Base-by-base conservation (phyloP, 768 basidiomycete genomes). In the Dictyophora rubrovolvata region DNA sequence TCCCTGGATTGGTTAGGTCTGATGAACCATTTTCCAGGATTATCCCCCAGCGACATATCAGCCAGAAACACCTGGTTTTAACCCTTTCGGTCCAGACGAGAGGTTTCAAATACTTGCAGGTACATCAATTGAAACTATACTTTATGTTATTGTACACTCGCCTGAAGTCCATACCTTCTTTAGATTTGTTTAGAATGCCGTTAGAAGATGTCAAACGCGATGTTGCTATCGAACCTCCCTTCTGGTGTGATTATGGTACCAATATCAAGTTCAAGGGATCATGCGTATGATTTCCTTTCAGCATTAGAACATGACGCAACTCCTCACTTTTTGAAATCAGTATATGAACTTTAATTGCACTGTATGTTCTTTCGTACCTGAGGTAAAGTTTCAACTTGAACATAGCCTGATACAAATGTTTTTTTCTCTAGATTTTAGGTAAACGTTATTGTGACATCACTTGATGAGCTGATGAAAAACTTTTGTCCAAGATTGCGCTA, bases 231-330 rank as follows among this genome's bases (percentile, higher is more conserved):
- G 61, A 62, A 56, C 59, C 61, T 33, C 61, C 62, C 1, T 51
- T 62, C 11, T 62, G 28, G 17, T 49, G 48, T 48, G 63, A 64
- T 55, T 62, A 63, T 17, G 63, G 63, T 0, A 53, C 47, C 22
- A 62, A 62, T 55, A 57, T 62, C 53, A 50, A 64, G 53, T 64
- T 64, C 53, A 54, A 60, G 51, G 63, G 63, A 2, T 37, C 16
- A 28, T 36, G 18, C 6, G 55, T 51, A 22, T 22, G 12, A 16
- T 22, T 51, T 16, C 2, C 8, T 22, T 34, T 22, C 20, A 16
- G 21, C 11, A 12, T 6, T 3, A 16, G 12, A 51, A 11, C 18
- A 20, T 3, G 28, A 51, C 12, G 8, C 11, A 51, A 5, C 3
- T 14, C 3, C 14, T 51, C 1, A 51, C 18, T 34, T 28, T 12